phyloP scores from a whole-genome alignment of 306 rosid genomes.

The Sindora glabra region DNA sequence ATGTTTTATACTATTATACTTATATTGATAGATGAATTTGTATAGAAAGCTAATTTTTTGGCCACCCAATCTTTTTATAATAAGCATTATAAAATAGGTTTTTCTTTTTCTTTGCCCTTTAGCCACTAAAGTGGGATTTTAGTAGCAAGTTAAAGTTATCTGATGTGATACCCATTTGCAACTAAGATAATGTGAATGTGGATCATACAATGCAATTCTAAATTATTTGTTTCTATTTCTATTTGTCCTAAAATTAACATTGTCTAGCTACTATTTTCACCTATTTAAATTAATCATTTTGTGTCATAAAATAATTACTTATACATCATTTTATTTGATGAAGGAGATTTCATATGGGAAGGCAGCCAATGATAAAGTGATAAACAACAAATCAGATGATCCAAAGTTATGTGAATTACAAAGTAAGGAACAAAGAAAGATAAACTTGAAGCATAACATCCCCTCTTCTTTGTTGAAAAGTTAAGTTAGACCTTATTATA shows the following conservation, averaged over 20 bases:
- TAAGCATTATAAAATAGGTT: conserved; percentile 4
- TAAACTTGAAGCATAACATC: too few relatives aligned
- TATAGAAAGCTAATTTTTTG: conserved; percentile 26
- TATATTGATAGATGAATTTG: conserved; percentile 31
- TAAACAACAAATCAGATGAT: too few relatives aligned
- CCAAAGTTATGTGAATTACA: too few relatives aligned
- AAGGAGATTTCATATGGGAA: too few relatives aligned
- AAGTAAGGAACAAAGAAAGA: too few relatives aligned
- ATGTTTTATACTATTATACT: conserved; percentile 23
- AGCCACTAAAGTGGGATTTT: background rate
- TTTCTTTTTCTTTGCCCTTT: background rate
- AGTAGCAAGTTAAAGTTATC: background rate
- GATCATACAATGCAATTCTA: conserved; percentile 3
- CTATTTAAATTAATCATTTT: too few relatives aligned
- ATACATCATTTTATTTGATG: too few relatives aligned
- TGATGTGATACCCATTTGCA: conserved; percentile 10
- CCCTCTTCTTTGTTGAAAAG: too few relatives aligned
- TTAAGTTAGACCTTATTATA: too few relatives aligned
- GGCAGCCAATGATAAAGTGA: too few relatives aligned
- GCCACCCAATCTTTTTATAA: conserved; percentile 13
- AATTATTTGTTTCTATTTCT: background rate
- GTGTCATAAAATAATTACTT: too few relatives aligned
- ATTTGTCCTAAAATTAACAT: conserved; percentile 6
- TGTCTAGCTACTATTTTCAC: too few relatives aligned
- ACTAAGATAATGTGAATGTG: conserved; percentile 12